These are phyloP conservation scores for Cladosporium sp. DNA, from an alignment of 2,329 filamentous ascomycete genomes.

Conservation along the genomic window DNA sequence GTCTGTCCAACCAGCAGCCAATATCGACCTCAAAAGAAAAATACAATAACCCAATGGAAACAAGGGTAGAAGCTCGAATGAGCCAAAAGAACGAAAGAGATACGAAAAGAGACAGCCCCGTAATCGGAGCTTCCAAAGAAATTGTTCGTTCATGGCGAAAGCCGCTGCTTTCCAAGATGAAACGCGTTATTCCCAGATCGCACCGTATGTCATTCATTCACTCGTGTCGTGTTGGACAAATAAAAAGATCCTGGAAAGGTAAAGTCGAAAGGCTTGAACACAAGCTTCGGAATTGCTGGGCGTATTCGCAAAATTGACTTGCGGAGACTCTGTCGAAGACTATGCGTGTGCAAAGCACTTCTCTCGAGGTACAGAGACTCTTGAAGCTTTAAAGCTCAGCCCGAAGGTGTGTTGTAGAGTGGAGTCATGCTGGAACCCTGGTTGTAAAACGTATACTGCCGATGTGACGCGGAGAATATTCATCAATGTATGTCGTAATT, in stretches of 20 bases:
- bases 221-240: conserved; percentile 13
- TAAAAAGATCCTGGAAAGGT: neutral
- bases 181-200: conserved; percentile 1
- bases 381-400: neutral
- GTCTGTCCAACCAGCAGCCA: neutral
- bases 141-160: conserved; percentile 7
- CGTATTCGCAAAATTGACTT: neutral
- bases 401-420: neutral
- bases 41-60: neutral
- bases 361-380: neutral
- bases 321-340: neutral
- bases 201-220: conserved; percentile 16
- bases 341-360: neutral
- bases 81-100: neutral
- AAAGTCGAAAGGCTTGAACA: neutral
- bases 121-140: neutral
- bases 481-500: conserved; percentile 15
- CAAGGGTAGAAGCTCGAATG: neutral
- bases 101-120: neutral
- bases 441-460: neutral
- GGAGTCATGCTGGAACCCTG: conserved; percentile 5
- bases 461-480: conserved; percentile 14
- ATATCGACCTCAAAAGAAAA: neutral
- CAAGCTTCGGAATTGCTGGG: neutral
- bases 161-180: conserved; percentile 8